Conservation (phyloP, 208 protist species). For the Wallacemonas rigidus region DNA sequence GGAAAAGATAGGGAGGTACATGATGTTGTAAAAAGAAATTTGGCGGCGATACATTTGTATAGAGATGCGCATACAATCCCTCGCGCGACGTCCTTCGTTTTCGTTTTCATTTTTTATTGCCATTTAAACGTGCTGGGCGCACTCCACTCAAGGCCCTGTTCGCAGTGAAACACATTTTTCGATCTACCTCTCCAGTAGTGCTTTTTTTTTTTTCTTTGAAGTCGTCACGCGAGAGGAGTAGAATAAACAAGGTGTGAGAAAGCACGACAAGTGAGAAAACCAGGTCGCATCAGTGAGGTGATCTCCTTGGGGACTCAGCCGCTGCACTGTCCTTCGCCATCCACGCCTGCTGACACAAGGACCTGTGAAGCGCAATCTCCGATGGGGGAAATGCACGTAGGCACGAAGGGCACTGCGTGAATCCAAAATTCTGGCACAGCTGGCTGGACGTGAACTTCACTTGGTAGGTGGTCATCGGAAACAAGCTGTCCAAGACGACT, state of each 20-base stretch:
- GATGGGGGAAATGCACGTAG: constrained; percentile 24
- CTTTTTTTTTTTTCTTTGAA: too few species aligned
- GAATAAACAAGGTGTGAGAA: constrained; percentile 16
- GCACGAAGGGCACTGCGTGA: constrained; percentile 42
- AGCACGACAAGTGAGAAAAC: neutral
- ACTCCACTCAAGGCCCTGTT: too few species aligned
- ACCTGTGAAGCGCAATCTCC: constrained; percentile 29
- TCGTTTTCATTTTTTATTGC: too few species aligned
- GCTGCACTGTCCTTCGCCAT: neutral
- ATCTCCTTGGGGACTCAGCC: neutral
- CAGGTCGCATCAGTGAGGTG: neutral
- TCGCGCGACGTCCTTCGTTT: too few species aligned
- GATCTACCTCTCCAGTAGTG: too few species aligned
- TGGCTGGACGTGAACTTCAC: constrained; percentile 50
- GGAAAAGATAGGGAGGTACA: neutral
- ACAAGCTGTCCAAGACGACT: constrained; percentile 20
- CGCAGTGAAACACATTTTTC: too few species aligned
- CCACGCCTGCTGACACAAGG: constrained; percentile 29
- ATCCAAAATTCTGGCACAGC: constrained; percentile 42
- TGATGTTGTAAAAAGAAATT: neutral
- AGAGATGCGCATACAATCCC: too few species aligned
- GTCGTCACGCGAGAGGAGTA: neutral
- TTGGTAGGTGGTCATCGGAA: constrained; percentile 52
- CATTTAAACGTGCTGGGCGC: too few species aligned
- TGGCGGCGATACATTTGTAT: too few species aligned